Conservation (phyloP, 169 alveolate species). For the Cystoisospora suis region DNA sequence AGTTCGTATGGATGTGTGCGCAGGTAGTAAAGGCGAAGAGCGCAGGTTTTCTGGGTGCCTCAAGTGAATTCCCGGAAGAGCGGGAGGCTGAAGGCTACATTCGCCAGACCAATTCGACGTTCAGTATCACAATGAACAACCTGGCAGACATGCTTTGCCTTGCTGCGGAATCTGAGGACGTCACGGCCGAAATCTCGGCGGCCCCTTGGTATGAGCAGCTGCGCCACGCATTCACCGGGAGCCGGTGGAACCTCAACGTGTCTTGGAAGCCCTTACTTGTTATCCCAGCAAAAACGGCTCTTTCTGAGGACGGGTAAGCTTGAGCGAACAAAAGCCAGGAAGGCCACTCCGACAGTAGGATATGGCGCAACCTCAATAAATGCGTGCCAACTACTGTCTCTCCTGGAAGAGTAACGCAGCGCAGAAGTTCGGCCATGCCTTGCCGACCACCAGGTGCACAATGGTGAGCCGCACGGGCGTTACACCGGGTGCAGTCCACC, state of each 20-base stretch:
- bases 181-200: background rate
- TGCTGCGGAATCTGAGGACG: background rate
- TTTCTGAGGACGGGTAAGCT: conserved; percentile 3
- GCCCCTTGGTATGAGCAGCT: conserved; percentile 3
- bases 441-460: no score
- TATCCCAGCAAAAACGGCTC: background rate
- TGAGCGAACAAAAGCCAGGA: no score
- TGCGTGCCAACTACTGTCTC: no score
- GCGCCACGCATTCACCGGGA: background rate
- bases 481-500: no score
- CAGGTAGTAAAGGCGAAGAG: background rate
- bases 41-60: background rate
- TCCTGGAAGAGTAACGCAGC: no score
- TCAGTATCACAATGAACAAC: background rate
- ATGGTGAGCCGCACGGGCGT: no score
- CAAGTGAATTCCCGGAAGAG: background rate
- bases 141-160: background rate
- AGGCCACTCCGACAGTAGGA: no score
- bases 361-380: no score
- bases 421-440: no score
- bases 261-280: background rate
- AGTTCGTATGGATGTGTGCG: background rate
- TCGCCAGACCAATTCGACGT: conserved; percentile 7
- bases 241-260: background rate
- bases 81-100: background rate